These are phyloP conservation scores for Aspergillus nidulans DNA, from an alignment of 495 filamentous ascomycete genomes.

Conservation along the genomic window DNA sequence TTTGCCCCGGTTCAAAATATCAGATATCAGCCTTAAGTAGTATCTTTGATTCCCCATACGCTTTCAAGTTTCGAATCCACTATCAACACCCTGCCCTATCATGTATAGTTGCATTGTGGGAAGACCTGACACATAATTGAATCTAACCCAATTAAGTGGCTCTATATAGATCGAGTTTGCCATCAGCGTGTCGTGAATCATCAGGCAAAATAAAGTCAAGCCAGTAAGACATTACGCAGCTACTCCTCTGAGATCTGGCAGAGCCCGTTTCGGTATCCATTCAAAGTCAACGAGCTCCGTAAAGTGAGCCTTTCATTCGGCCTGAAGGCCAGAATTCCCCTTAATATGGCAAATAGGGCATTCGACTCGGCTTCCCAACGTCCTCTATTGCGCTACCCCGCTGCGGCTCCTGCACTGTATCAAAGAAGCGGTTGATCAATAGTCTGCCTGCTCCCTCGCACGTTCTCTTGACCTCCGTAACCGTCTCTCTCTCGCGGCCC, in stretches of 20 bases:
- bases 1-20: too few relatives aligned
- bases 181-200: too few relatives aligned
- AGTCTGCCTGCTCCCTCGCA: background rate
- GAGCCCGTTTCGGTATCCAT: conserved; percentile 20
- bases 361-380: conserved; percentile 41
- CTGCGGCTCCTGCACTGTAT: conserved; percentile 16
- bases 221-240: background rate
- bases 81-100: too few relatives aligned
- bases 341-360: conserved; percentile 15
- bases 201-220: too few relatives aligned
- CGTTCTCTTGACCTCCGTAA: conserved; percentile 13
- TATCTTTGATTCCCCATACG: too few relatives aligned
- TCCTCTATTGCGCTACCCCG: conserved; percentile 37
- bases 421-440: conserved; percentile 9
- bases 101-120: too few relatives aligned
- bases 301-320: conserved; percentile 13
- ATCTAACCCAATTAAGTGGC: too few relatives aligned
- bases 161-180: too few relatives aligned
- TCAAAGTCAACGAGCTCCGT: conserved; percentile 14
- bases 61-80: too few relatives aligned
- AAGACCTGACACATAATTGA: too few relatives aligned
- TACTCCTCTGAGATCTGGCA: conserved; percentile 6
- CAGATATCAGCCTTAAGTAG: too few relatives aligned
- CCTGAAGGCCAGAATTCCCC: conserved; percentile 13
- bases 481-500: conserved; percentile 13